Evolutionary conservation across 345 rosid genomes (phyloP).

Genomic region (Aurinia saxatilis): DNA sequence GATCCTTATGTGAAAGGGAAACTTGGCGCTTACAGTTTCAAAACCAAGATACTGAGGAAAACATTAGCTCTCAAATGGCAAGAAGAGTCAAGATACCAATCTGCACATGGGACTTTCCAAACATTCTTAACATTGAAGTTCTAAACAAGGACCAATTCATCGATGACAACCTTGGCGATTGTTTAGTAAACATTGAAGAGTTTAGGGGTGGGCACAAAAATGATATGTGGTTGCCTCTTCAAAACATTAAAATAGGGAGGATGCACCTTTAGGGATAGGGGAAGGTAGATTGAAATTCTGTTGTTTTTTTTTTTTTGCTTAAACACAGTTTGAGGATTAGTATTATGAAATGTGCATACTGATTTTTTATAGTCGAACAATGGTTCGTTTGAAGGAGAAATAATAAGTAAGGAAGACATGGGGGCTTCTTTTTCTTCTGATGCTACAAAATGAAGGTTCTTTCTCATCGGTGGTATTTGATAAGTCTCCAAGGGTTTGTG

Average conservation of each 20-base stretch:
- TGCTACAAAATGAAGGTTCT: no score
- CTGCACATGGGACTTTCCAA: constrained; percentile 64
- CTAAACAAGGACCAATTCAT: constrained; percentile 73
- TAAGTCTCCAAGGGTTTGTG: constrained; percentile 44
- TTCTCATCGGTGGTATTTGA: no score
- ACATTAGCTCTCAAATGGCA: constrained; percentile 84
- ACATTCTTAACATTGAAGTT: constrained; percentile 63
- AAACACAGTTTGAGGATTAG: not conserved
- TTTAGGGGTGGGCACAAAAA: constrained; percentile 64
- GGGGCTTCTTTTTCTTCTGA: no score
- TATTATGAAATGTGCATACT: constrained; percentile 6
- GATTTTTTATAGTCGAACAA: constrained; percentile 30
- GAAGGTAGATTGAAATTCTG: constrained; percentile 38
- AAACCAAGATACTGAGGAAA: constrained; percentile 57
- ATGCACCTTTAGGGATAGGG: constrained; percentile 53
- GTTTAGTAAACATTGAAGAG: constrained; percentile 52
- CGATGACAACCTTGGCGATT: constrained; percentile 73
- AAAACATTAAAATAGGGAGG: constrained; percentile 71
- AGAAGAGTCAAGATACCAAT: constrained; percentile 81
- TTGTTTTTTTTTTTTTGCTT: not conserved
- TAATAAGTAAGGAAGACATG: no score
- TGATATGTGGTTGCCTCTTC: no score
- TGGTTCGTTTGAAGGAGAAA: no score
- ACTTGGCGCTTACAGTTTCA: constrained; percentile 72
- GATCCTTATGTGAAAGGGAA: constrained; percentile 94